phyloP scores from a whole-genome alignment of 805 yeast species.

The Tetrapisispora phaffii region DNA sequence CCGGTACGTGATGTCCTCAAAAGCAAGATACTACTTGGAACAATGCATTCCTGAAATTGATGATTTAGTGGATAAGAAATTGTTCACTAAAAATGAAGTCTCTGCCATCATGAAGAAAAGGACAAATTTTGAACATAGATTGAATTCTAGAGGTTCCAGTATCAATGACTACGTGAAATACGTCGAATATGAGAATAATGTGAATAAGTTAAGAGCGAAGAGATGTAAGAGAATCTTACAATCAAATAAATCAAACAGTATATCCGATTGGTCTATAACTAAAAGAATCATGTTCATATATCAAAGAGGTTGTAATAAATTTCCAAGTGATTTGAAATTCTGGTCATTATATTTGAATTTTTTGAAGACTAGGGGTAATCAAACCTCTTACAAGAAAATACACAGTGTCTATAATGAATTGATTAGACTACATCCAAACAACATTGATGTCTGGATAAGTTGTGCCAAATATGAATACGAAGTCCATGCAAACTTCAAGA shows the following conservation, averaged over 20 bases:
- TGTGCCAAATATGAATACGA: constrained; percentile 94
- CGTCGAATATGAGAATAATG: constrained; percentile 66
- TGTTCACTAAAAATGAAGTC: constrained; percentile 76
- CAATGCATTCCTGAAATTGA: constrained; percentile 85
- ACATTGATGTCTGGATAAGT: constrained; percentile 83
- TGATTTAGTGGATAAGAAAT: constrained; percentile 69
- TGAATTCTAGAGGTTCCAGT: constrained; percentile 72
- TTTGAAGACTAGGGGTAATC: constrained; percentile 41
- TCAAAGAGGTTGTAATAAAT: constrained; percentile 72
- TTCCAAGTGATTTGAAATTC: constrained; percentile 62
- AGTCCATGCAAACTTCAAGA: constrained; percentile 74
- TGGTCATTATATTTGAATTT: constrained; percentile 72
- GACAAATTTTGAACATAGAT: constrained; percentile 90
- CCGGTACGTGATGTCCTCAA: constrained; percentile 36
- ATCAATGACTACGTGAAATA: constrained; percentile 71
- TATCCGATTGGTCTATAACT: constrained; percentile 81
- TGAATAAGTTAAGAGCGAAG: constrained; percentile 69
- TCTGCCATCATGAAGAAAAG: constrained; percentile 80
- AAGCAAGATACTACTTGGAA: constrained; percentile 47
- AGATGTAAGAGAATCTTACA: constrained; percentile 53
- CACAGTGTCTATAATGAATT: constrained; percentile 70
- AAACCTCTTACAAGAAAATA: constrained; percentile 60
- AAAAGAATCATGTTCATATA: constrained; percentile 73
- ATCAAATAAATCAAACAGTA: constrained; percentile 48
- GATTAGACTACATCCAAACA: constrained; percentile 81